phyloP scores from a whole-genome alignment of 345 rosid genomes.

The Linum tenue region DNA sequence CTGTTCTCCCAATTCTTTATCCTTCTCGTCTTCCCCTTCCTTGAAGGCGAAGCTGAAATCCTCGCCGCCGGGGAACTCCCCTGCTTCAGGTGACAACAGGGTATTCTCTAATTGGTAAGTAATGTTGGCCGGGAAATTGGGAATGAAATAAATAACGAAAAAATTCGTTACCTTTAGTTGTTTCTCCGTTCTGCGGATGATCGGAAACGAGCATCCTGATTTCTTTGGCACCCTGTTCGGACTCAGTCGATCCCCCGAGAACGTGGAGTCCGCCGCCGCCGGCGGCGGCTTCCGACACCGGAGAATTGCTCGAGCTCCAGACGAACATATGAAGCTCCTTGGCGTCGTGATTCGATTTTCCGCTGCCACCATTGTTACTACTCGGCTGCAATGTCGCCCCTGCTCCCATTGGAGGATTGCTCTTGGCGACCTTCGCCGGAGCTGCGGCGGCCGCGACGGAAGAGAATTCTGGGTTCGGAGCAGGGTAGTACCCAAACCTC shows the following conservation, averaged over 20 bases:
- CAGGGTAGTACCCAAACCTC: slow-evolving; percentile 65
- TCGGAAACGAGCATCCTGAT: slow-evolving; percentile 84
- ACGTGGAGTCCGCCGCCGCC: slow-evolving; percentile 46
- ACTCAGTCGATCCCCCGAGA: slow-evolving; percentile 47
- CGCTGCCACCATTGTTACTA: slow-evolving; percentile 12
- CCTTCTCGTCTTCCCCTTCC: slow-evolving; percentile 34
- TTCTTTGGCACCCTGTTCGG: slow-evolving; percentile 87
- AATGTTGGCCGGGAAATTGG: background rate
- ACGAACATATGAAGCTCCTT: slow-evolving; percentile 19
- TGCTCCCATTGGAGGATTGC: slow-evolving; percentile 16
- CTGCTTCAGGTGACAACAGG: slow-evolving; percentile 27
- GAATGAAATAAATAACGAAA: background rate
- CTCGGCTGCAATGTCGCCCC: slow-evolving; percentile 4
- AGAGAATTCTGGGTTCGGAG: slow-evolving; percentile 78
- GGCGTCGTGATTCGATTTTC: slow-evolving; percentile 58
- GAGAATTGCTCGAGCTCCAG: slow-evolving; percentile 8
- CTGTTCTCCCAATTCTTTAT: slow-evolving; percentile 12
- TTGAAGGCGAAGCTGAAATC: slow-evolving; percentile 40
- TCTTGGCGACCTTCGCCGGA: slow-evolving; percentile 4
- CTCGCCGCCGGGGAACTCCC: slow-evolving; percentile 35
- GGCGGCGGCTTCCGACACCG: slow-evolving; percentile 2
- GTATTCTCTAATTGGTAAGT: no score
- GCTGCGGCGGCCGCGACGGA: slow-evolving; percentile 19
- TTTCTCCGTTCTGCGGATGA: slow-evolving; percentile 58
- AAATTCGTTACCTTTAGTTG: slow-evolving; percentile 35